Conservation (phyloP, 2,329 filamentous ascomycete genomes). For the Pseudomassariella vexata region DNA sequence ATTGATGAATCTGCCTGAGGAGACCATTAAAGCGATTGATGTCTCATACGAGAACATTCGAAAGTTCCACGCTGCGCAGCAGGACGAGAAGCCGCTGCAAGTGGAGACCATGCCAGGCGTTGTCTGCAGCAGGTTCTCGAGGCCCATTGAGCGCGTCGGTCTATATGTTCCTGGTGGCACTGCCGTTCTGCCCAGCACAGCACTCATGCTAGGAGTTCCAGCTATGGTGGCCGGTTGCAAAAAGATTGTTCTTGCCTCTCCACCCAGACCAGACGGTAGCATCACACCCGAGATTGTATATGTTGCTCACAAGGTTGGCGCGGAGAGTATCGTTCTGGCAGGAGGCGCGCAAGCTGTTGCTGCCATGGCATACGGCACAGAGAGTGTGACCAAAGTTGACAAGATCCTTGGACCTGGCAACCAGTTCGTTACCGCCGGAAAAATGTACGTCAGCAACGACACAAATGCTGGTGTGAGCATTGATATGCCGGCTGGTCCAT, state of each 20-base stretch:
- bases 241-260: slow-evolving; percentile 89
- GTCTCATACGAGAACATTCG: slow-evolving; percentile 89
- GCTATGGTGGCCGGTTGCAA: slow-evolving; percentile 96
- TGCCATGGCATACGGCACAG: slow-evolving; percentile 94
- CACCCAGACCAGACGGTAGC: slow-evolving; percentile 81
- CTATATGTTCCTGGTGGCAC: slow-evolving; percentile 95
- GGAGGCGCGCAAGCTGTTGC: slow-evolving; percentile 94
- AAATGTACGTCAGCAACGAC: slow-evolving; percentile 98
- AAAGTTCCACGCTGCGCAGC: slow-evolving; percentile 89
- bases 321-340: slow-evolving; percentile 90
- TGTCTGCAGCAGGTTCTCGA: slow-evolving; percentile 84
- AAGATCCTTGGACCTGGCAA: slow-evolving; percentile 98
- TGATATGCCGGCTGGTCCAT: slow-evolving; percentile 96
- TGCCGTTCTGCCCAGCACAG: slow-evolving; percentile 92
- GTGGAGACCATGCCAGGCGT: slow-evolving; percentile 99
- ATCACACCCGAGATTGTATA: slow-evolving; percentile 97
- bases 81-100: slow-evolving; percentile 71
- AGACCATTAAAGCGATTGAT: slow-evolving; percentile 91
- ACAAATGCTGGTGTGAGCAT: slow-evolving; percentile 93
- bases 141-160: slow-evolving; percentile 93
- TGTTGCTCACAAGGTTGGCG: slow-evolving; percentile 91
- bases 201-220: slow-evolving; percentile 95
- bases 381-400: slow-evolving; percentile 92
- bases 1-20: slow-evolving; percentile 77
- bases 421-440: slow-evolving; percentile 96